phyloP scores from a whole-genome alignment of 805 yeast genomes.

The Myxozyma neglecta region DNA sequence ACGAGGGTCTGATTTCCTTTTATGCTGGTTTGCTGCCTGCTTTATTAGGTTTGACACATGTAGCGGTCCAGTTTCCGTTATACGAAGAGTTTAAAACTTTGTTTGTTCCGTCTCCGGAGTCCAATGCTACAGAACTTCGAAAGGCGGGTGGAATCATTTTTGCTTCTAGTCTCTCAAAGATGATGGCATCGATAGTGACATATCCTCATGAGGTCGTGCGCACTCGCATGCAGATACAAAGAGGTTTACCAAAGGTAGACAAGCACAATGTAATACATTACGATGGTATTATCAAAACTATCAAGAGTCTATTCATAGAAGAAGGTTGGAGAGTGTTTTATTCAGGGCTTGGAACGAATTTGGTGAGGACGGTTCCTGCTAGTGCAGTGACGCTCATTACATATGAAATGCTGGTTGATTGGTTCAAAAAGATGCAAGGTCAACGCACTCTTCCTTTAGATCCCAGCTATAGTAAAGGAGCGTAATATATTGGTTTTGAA shows the following conservation, averaged over 20 bases:
- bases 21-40: slow-evolving; percentile 92
- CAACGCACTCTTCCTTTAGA: neutral
- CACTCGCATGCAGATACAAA: slow-evolving; percentile 76
- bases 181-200: slow-evolving; percentile 83
- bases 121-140: slow-evolving; percentile 23
- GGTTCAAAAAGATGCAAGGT: neutral
- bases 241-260: slow-evolving; percentile 19
- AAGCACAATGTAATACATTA: slow-evolving; percentile 31
- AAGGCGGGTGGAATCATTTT: slow-evolving; percentile 49
- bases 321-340: slow-evolving; percentile 86
- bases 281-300: slow-evolving; percentile 42
- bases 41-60: slow-evolving; percentile 84
- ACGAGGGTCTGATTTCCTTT: slow-evolving; percentile 79
- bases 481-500: too few relatives aligned
- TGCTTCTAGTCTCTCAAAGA: slow-evolving; percentile 80
- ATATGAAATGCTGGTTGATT: slow-evolving; percentile 56
- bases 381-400: slow-evolving; percentile 93
- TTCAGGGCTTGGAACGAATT: slow-evolving; percentile 82
- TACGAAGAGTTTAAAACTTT: slow-evolving; percentile 76
- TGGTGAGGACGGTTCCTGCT: slow-evolving; percentile 90
- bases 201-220: slow-evolving; percentile 92
- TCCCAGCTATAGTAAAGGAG: too few relatives aligned
- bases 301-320: slow-evolving; percentile 47
- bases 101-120: slow-evolving; percentile 43
- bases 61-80: slow-evolving; percentile 93